A percentile compares a stretch with the other conserved stretches of the same genome.
These are phyloP conservation scores for Oehlia diaphana DNA, from an alignment of 192 early-diverging fungal genomes.

Conservation along the genomic window DNA sequence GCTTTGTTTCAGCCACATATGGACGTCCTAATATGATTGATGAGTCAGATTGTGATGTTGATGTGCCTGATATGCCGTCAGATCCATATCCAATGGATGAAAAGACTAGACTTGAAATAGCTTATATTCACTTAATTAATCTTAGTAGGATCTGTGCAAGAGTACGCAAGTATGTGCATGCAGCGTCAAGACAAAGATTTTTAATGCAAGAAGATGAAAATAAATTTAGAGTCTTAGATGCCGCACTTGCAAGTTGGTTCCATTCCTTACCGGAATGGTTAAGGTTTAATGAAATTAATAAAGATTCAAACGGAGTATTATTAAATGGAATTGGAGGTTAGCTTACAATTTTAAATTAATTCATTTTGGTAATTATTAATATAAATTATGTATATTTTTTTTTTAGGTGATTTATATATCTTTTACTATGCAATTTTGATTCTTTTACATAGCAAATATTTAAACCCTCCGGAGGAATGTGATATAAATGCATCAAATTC, in stretches of 20 bases:
- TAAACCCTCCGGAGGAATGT: neutral
- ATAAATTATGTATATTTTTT: neutral
- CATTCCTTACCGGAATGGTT: constrained; percentile 16
- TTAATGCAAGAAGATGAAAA: constrained; percentile 25
- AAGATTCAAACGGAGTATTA: constrained; percentile 12
- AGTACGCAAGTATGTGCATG: constrained; percentile 22
- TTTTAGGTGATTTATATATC: constrained; percentile 18
- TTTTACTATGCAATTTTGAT: constrained; percentile 10
- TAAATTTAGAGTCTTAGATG: constrained; percentile 25
- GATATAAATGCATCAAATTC: neutral
- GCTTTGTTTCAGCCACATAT: constrained; percentile 21
- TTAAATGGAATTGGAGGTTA: constrained; percentile 27
- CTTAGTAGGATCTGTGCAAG: constrained; percentile 19
- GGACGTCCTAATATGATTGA: constrained; percentile 29
- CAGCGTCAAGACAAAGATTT: constrained; percentile 1
- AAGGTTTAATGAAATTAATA: constrained; percentile 2
- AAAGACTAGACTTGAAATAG: constrained; percentile 16
- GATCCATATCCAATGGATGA: constrained; percentile 3
- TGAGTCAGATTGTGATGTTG: constrained; percentile 23
- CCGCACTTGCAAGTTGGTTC: constrained; percentile 11
- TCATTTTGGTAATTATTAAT: neutral
- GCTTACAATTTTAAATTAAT: no score
- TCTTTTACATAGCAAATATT: constrained; percentile 17
- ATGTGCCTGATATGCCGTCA: neutral
- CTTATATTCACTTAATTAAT: constrained; percentile 9